Conservation (phyloP, 192 early-diverging fungal genomes). For the Phycomyces nitens region DNA sequence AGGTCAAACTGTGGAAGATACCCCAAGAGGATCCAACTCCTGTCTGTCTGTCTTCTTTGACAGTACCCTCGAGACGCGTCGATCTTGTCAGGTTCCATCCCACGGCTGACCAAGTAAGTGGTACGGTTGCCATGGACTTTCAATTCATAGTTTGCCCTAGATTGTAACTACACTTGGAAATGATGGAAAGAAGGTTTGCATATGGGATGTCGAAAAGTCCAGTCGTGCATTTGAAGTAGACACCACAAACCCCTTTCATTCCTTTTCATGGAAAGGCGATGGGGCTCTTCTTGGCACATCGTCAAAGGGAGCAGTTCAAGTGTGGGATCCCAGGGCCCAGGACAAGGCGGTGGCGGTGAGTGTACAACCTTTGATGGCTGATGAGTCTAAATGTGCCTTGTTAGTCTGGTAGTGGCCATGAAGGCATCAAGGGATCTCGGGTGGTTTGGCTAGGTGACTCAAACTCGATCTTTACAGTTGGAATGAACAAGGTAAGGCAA, state of each 20-base stretch:
- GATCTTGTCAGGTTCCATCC: slow-evolving; percentile 48
- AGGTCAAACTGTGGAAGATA: slow-evolving; percentile 50
- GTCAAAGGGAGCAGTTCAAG: slow-evolving; percentile 54
- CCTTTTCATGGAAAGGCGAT: slow-evolving; percentile 59
- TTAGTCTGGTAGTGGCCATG: slow-evolving; percentile 48
- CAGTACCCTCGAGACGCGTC: slow-evolving; percentile 34
- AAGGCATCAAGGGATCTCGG: slow-evolving; percentile 61
- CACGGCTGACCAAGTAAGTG: slow-evolving; percentile 38
- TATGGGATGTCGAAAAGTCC: slow-evolving; percentile 45
- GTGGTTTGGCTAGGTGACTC: slow-evolving; percentile 68
- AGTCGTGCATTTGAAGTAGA: slow-evolving; percentile 22
- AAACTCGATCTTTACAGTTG: slow-evolving; percentile 65
- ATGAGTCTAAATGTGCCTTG: too few species aligned
- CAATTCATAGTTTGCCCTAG: slow-evolving; percentile 16
- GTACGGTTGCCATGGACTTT: slow-evolving; percentile 2
- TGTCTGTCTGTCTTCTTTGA: slow-evolving; percentile 24
- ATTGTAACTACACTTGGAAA: slow-evolving; percentile 42
- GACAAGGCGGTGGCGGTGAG: slow-evolving; percentile 26
- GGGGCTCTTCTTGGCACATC: slow-evolving; percentile 50
- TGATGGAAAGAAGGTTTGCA: slow-evolving; percentile 39
- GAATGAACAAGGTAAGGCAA: slow-evolving; percentile 54
- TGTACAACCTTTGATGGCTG: background rate
- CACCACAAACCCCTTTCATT: slow-evolving; percentile 34
- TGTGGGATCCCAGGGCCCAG: slow-evolving; percentile 58
- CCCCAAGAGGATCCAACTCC: slow-evolving; percentile 17